Evolutionary conservation across 148 eudicot genomes (phyloP), one percentile per base, ranked within the genome.

Genomic region (Cornus florida): DNA sequence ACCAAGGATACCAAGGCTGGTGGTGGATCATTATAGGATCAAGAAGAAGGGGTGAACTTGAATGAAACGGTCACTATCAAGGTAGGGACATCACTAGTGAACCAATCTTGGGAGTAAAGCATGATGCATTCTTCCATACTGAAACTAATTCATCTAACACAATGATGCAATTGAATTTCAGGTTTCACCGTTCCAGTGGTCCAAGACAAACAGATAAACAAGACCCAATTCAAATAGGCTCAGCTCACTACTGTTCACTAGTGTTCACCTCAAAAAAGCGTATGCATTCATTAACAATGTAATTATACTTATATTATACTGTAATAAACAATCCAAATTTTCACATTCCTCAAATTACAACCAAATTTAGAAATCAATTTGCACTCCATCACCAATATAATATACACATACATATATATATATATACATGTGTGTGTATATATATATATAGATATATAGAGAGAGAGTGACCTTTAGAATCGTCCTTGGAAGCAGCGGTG

Each of bases 391-490:
- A 59, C 67, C 20, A 19, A 16, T 31, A 14, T 20, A 39, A 10
- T 20, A 19, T 10, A 28, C 41, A 17, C 70, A 64, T 17, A 32
- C 11, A 38, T 10, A 5, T 19, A 39, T 64, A 57, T 14, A 57
- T 57, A 9, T 57, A 11, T 68, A 28, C 28, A 28, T 28, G 28
- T 28, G 43, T 60, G 11, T 67, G 68, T 28, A 11, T 11, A 56
- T 19, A 28, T 7, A 10, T 6, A 5, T 22, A 22, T 39, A 60
- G 32, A 16, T 39, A 72, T 20, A 48, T 12, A 38, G 48, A 71
- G 23, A 53, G 12, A 60, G 10, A 68, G 38, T 23, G 28, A 91
- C 92, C 92, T 75, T 82, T 84, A 38, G 83, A 80, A 35, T 38
- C 77, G 74, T 77, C 82, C 78, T 83, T 83, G 75, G 82, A 46